These are phyloP conservation scores for Pisolithus marmoratus DNA, from an alignment of 768 basidiomycete genomes.

Conservation along the genomic window DNA sequence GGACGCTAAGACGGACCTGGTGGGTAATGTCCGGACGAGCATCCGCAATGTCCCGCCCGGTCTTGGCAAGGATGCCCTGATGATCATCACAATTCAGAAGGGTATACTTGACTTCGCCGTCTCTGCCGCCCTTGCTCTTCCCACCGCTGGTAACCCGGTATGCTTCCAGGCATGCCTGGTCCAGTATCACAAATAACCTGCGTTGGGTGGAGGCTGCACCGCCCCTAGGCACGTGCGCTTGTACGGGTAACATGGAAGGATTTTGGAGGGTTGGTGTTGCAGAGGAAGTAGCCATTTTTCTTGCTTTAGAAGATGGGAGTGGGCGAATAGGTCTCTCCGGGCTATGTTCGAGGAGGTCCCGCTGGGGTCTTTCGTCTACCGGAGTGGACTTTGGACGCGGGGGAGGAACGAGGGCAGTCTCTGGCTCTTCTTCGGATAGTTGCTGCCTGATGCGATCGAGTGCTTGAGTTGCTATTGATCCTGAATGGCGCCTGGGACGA, in stretches of 20 bases:
- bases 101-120: constrained; percentile 88
- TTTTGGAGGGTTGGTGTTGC: constrained; percentile 51
- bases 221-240: constrained; percentile 65
- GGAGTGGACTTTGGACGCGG: constrained; percentile 75
- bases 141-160: constrained; percentile 72
- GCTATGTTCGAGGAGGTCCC: constrained; percentile 23
- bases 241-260: constrained; percentile 77
- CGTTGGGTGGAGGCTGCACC: constrained; percentile 51
- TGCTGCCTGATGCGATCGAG: constrained; percentile 15
- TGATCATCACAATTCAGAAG: constrained; percentile 98
- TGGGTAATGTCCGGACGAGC: constrained; percentile 99
- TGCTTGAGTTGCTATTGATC: constrained; percentile 38
- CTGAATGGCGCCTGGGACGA: constrained; percentile 62
- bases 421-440: constrained; percentile 14
- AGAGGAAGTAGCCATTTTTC: constrained; percentile 43
- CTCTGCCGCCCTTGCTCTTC: constrained; percentile 47
- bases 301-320: constrained; percentile 49
- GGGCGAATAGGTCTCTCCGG: constrained; percentile 58
- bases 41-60: constrained; percentile 96
- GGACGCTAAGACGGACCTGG: constrained; percentile 53
- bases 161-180: constrained; percentile 93
- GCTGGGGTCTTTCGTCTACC: constrained; percentile 49
- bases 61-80: constrained; percentile 97
- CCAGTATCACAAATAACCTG: constrained; percentile 82
- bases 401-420: constrained; percentile 38